Conservation (phyloP, 2,329 filamentous ascomycete genomes). For the Tolypocladium pustulatum region DNA sequence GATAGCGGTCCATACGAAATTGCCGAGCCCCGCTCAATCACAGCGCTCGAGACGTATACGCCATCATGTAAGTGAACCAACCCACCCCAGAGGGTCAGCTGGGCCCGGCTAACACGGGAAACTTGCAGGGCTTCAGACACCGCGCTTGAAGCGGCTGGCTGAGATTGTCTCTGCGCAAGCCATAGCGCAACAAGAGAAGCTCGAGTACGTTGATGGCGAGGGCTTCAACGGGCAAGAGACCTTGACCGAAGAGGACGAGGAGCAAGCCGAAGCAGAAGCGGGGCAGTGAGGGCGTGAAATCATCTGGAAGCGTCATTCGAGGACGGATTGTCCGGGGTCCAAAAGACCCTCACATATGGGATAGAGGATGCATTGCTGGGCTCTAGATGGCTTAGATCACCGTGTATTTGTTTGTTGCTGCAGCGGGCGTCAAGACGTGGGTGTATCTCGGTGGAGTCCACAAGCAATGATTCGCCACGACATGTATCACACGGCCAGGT, state of each 20-base stretch:
- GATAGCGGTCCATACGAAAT: slow-evolving; percentile 98
- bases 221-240: slow-evolving; percentile 39
- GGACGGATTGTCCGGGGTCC: not conserved
- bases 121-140: slow-evolving; percentile 81
- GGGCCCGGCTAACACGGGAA: slow-evolving; percentile 15
- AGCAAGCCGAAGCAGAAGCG: slow-evolving; percentile 10
- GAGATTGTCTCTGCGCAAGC: slow-evolving; percentile 97
- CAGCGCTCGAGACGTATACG: slow-evolving; percentile 93
- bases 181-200: slow-evolving; percentile 86
- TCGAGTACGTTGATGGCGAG: slow-evolving; percentile 43
- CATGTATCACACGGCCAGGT: slow-evolving; percentile 1
- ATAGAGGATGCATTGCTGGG: not conserved
- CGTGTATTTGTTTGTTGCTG: slow-evolving; percentile 1
- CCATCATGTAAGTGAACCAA: slow-evolving; percentile 66
- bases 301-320: not conserved
- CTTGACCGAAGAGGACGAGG: slow-evolving; percentile 41
- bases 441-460: not conserved
- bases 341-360: not conserved
- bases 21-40: slow-evolving; percentile 90
- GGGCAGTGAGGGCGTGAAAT: not conserved
- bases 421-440: not conserved
- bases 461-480: not conserved
- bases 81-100: not conserved
- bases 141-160: slow-evolving; percentile 86
- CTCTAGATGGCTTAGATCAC: not conserved